Evolutionary conservation across 2,329 filamentous ascomycete genomes (phyloP).

Genomic region (Colletotrichum paranaense): DNA sequence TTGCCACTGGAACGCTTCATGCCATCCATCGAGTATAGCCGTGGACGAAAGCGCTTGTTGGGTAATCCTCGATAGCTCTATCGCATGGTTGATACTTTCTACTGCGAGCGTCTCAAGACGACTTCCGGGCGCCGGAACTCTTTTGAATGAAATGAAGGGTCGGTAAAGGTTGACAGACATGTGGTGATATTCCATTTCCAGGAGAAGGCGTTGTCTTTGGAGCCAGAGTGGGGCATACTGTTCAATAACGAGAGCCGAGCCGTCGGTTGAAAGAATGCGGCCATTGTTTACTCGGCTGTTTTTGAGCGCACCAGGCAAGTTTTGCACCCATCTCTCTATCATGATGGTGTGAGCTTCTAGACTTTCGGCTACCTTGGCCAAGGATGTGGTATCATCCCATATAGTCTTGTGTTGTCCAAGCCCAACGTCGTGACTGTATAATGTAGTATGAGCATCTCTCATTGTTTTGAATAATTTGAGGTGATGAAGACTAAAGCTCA

Average conservation of each 20-base stretch:
- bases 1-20: conserved; percentile 43
- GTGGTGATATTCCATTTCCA: conserved; percentile 57
- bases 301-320: conserved; percentile 52
- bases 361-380: conserved; percentile 43
- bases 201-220: conserved; percentile 52
- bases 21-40: conserved; percentile 43
- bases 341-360: conserved; percentile 45
- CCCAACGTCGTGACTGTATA: neutral
- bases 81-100: conserved; percentile 41
- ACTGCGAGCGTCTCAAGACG: conserved; percentile 39
- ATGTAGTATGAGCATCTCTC: neutral
- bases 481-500: conserved; percentile 1
- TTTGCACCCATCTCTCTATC: conserved; percentile 39
- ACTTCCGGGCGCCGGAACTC: conserved; percentile 34
- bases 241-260: conserved; percentile 42
- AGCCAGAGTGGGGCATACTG: conserved; percentile 53
- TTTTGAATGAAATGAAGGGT: conserved; percentile 51
- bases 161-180: conserved; percentile 51
- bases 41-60: conserved; percentile 42
- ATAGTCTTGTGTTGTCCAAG: conserved; percentile 7
- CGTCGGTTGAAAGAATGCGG: conserved; percentile 52
- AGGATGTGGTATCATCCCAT: conserved; percentile 39
- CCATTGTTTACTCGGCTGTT: conserved; percentile 45
- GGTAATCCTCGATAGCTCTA: conserved; percentile 43
- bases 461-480: neutral